Evolutionary conservation across 257 asterid genomes (phyloP), one percentile per base, ranked within the genome.

Genomic region (Haberlea rhodopensis): DNA sequence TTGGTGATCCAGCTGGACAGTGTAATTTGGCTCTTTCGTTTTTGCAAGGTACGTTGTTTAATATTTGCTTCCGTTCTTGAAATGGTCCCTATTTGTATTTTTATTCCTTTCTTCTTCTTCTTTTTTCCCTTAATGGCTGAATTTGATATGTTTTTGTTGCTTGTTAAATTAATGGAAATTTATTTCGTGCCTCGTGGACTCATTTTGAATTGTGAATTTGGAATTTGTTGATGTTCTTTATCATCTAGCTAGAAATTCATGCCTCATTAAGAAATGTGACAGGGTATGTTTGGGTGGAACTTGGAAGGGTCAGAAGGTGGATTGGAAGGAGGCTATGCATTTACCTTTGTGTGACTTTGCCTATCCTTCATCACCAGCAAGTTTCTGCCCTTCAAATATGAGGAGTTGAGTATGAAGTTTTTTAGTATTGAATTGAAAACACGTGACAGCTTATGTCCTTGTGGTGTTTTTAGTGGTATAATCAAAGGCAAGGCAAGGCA

Each of bases 11-110:
- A 31, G 84, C 82, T 63, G 97, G 87, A 6, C 96, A 81, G 69
- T 88, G 89, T 80, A 86, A 88, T 78, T 81, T 90, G 79, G 97
- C 89, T 3, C 77, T 90, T 73, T 86, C 95, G 0, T 81, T 52
- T 65, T 77, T 90, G 79, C 85, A 81, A 75, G 91, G 97, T 87
- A 73, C 3, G 23, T 13, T 20, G 9, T 69, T 40, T 6, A 6
- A 16, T 13, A 20, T 55, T 16, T 49, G n/a, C 40, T 32, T 32
- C 13, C 40, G 7, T 32, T 8, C 40, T 32, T 8, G 3, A 32
- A 32, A 1, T 8, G 3, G 0, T 32, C 3, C 40, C 13, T 32
- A 32, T 8, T 32, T 32, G 40, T 32, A 32, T 32, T 1, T 32
- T 7, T 7, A 32, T 32, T 8, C 8, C 7, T 32, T 40, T 7